phyloP scores from a whole-genome alignment of 2,329 filamentous ascomycete species.

The Fonsecaea pedrosoi region DNA sequence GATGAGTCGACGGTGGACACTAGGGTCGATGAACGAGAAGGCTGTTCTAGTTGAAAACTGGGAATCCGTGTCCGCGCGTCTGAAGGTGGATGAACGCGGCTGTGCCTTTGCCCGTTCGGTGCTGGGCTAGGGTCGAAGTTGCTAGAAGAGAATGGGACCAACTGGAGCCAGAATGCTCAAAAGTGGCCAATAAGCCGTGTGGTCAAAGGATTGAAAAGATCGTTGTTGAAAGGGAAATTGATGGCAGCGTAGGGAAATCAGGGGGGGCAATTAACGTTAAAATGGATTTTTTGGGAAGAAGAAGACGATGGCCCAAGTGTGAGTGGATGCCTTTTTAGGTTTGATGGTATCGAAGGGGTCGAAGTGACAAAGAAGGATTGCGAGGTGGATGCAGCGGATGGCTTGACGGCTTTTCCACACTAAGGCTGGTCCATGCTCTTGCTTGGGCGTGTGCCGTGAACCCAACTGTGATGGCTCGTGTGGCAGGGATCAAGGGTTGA shows the following conservation, averaged over 20 bases:
- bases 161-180: constrained; percentile 19
- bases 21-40: constrained; percentile 27
- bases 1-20: constrained; percentile 27
- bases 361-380: constrained; percentile 20
- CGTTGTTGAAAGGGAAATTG: constrained; percentile 33
- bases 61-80: constrained; percentile 28
- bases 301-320: constrained; percentile 13
- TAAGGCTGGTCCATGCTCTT: constrained; percentile 19
- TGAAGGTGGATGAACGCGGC: constrained; percentile 27
- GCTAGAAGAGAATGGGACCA: constrained; percentile 30
- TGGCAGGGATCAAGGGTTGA: constrained; percentile 15
- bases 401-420: constrained; percentile 18
- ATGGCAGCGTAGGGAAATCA: constrained; percentile 30
- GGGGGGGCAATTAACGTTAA: constrained; percentile 32
- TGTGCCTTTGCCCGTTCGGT: constrained; percentile 28
- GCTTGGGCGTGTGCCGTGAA: constrained; percentile 10
- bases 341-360: constrained; percentile 15
- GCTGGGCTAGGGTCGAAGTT: constrained; percentile 29
- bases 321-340: constrained; percentile 26
- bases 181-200: constrained; percentile 28
- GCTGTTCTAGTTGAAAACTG: constrained; percentile 19
- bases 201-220: constrained; percentile 20
- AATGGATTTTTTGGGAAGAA: constrained; percentile 20
- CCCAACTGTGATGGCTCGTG: constrained; percentile 1
- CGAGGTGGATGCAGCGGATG: constrained; percentile 28